These are phyloP conservation scores for Scopulariopsis brevicaulis DNA, from an alignment of 2,329 filamentous ascomycete genomes.

Conservation along the genomic window DNA sequence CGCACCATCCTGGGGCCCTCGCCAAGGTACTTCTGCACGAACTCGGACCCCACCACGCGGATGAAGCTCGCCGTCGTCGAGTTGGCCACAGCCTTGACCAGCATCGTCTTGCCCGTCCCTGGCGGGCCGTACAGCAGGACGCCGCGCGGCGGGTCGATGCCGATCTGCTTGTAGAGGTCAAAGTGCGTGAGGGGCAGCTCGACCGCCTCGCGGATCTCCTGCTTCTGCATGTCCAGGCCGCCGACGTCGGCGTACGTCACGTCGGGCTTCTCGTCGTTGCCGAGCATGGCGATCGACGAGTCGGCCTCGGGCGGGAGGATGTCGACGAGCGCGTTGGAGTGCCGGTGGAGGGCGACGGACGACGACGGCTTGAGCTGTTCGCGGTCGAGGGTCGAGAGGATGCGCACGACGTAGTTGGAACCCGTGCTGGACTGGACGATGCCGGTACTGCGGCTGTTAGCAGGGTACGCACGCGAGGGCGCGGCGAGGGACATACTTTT, in stretches of 20 bases:
- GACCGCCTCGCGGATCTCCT: conserved; percentile 96
- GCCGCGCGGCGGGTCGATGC: conserved; percentile 94
- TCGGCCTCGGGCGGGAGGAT: conserved; percentile 98
- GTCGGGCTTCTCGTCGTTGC: conserved; percentile 92
- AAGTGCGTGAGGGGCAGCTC: conserved; percentile 96
- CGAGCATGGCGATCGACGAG: conserved; percentile 97
- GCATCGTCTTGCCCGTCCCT: conserved; percentile 92
- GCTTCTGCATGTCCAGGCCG: conserved; percentile 98
- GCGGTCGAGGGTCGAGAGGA: conserved; percentile 94
- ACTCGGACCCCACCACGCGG: conserved; percentile 93
- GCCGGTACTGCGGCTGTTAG: conserved; percentile 59
- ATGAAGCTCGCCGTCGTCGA: conserved; percentile 98
- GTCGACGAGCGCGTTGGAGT: conserved; percentile 97
- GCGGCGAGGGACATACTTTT: conserved; percentile 56
- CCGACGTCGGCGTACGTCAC: conserved; percentile 97
- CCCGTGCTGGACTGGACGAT: conserved; percentile 98
- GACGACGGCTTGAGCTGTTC: conserved; percentile 97
- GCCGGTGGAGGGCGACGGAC: conserved; percentile 91
- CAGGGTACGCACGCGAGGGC: background rate
- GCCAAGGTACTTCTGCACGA: conserved; percentile 97
- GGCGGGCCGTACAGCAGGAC: conserved; percentile 93
- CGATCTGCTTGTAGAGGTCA: conserved; percentile 97
- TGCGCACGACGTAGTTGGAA: conserved; percentile 97
- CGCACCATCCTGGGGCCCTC: conserved; percentile 98
- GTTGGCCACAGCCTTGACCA: conserved; percentile 97